Evolutionary conservation across 2,329 filamentous ascomycete genomes (phyloP).

Genomic region (Monilinia polystroma): DNA sequence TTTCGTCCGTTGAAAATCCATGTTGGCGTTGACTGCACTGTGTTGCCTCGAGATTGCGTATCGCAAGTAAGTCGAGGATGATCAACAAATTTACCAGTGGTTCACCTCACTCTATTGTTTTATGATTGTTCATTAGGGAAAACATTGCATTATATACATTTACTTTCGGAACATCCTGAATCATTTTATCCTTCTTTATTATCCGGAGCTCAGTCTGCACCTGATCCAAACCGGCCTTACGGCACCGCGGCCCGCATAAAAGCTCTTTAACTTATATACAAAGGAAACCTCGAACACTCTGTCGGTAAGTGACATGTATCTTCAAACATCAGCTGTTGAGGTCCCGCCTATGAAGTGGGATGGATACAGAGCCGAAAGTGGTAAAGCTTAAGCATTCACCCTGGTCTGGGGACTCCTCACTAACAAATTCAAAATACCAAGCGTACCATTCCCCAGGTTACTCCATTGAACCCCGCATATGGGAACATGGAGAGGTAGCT

Average conservation of each 20-base stretch:
- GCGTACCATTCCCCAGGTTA: conserved; percentile 21
- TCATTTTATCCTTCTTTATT: conserved; percentile 5
- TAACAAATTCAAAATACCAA: not conserved
- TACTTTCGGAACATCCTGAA: not conserved
- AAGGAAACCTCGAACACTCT: conserved; percentile 7
- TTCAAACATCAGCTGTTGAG: conserved; percentile 7
- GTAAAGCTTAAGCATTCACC: not conserved
- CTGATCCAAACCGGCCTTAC: conserved; percentile 4
- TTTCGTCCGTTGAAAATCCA: conserved; percentile 30
- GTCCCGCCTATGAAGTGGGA: not conserved
- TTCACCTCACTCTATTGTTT: not conserved
- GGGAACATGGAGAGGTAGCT: not conserved
- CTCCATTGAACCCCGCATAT: conserved; percentile 11
- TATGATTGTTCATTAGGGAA: not conserved
- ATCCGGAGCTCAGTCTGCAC: conserved; percentile 11
- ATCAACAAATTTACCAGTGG: not conserved
- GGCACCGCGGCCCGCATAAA: conserved; percentile 16
- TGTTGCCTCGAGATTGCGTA: conserved; percentile 1
- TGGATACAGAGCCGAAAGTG: not conserved
- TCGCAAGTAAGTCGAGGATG: not conserved
- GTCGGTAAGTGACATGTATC: conserved; percentile 12
- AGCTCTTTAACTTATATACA: not conserved
- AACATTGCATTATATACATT: conserved; percentile 6
- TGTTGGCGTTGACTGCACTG: conserved; percentile 18
- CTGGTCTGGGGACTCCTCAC: conserved; percentile 9